phyloP scores from a whole-genome alignment of 116 monocot genomes.

The Papilionanthe hybrid region DNA sequence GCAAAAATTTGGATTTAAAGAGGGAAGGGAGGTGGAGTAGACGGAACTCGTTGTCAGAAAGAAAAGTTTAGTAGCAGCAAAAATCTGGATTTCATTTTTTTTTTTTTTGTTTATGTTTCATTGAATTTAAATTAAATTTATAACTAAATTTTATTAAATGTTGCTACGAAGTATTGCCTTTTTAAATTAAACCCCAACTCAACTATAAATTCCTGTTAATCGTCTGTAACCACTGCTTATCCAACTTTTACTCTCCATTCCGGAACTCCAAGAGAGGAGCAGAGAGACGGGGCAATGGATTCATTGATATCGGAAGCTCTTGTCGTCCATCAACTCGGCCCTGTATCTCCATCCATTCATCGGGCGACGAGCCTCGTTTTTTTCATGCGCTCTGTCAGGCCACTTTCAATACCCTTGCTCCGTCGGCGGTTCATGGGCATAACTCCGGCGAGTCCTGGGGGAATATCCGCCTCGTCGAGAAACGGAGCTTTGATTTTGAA shows the following conservation, averaged over 20 bases:
- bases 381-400: background rate
- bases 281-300: background rate
- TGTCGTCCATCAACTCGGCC: constrained; percentile 1
- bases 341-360: background rate
- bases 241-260: background rate
- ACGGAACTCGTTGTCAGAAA: no score
- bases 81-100: no score
- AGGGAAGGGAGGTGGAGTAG: no score
- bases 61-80: no score
- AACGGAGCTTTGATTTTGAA: constrained; percentile 8
- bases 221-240: no score
- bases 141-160: no score
- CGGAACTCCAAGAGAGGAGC: background rate
- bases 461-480: background rate
- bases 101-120: no score
- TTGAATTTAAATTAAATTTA: no score
- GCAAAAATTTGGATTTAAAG: no score
- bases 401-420: background rate
- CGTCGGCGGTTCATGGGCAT: constrained; percentile 2
- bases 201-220: no score
- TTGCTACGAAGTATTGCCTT: no score
- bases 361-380: background rate
- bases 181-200: no score
- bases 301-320: background rate
- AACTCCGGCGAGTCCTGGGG: background rate